Evolutionary conservation across 1,284 basidiomycete species (phyloP).

Genomic region (Cryptococcus sp.): DNA sequence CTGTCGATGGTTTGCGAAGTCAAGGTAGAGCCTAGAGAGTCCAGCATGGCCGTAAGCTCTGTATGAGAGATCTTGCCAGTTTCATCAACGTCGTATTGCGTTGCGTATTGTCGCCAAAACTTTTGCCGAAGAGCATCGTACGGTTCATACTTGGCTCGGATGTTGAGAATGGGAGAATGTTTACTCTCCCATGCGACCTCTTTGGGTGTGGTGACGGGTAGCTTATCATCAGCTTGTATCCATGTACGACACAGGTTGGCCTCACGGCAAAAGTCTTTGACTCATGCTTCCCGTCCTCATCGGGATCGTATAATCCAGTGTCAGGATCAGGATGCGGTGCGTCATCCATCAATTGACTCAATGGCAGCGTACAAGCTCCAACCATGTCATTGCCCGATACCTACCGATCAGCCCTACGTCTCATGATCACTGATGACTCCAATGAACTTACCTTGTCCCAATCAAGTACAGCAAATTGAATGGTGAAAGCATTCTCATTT

Average conservation of each 20-base stretch:
- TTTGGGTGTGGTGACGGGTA: slow-evolving; percentile 43
- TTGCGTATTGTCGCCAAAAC: slow-evolving; percentile 88
- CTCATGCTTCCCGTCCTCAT: slow-evolving; percentile 55
- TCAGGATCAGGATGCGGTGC: slow-evolving; percentile 67
- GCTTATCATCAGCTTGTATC: slow-evolving; percentile 12
- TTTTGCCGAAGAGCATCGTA: slow-evolving; percentile 84
- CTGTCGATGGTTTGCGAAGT: slow-evolving; percentile 70
- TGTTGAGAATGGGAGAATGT: slow-evolving; percentile 43
- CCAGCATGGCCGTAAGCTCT: slow-evolving; percentile 93
- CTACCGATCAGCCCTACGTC: slow-evolving; percentile 15
- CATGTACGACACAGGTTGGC: slow-evolving; percentile 3
- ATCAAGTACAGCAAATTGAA: slow-evolving; percentile 79
- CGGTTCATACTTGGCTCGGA: slow-evolving; percentile 87
- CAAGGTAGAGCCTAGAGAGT: slow-evolving; percentile 91
- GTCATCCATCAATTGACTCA: slow-evolving; percentile 65
- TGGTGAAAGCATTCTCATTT: slow-evolving; percentile 72
- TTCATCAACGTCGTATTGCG: slow-evolving; percentile 88
- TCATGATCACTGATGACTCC: too few species aligned
- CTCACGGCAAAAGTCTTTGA: slow-evolving; percentile 69
- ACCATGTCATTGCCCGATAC: slow-evolving; percentile 82
- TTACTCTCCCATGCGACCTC: slow-evolving; percentile 44
- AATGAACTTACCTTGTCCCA: slow-evolving; percentile 75
- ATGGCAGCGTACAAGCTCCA: slow-evolving; percentile 66
- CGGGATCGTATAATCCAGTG: slow-evolving; percentile 67
- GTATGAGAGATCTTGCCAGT: slow-evolving; percentile 71